Base-by-base conservation (phyloP, 768 basidiomycete genomes). In the Phylloporus sp. region DNA sequence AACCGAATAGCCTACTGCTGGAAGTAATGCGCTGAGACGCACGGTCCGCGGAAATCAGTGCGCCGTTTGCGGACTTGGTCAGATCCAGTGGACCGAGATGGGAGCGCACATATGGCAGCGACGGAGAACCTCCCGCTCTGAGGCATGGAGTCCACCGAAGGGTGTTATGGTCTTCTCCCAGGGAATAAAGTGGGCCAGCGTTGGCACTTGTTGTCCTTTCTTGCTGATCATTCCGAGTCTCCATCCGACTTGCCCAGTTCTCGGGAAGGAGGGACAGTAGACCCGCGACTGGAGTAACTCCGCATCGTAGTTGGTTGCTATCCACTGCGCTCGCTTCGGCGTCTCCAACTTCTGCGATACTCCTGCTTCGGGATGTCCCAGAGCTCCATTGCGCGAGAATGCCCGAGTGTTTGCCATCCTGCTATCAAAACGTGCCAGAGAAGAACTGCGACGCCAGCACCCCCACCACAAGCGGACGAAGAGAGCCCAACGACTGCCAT, bases 31-130 rank as follows among this genome's bases (percentile, higher is more conserved):
- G 59, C 44, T 54, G 46, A 31, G 42, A 46, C 20, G 33, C 9
- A 61, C 51, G 18, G 43, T 64, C 63, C 63, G 63, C 63, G 63
- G 63, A 63, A 66, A 67, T 60, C 63, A 56, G 57, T 42, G 44
- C 29, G 26, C 53, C 47, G 41, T 55, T 52, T 63, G 57, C 49
- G 50, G 63, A 50, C 35, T 44, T 52, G 34, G 47, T 46, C 56
- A 58, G 62, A 65, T 63, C 63, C 47, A 24, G 41, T 10, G 39
- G 40, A 32, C 27, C 39, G 40, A 60, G 48, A 59, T 58, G 41
- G 23, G 44, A 13, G 23, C 35, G 29, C 26, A 22, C 28, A 27
- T 27, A 48, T 21, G 40, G 47, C 44, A 37, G 22, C 15, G n/a
- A 31, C 35, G 27, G 44, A 21, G 1, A 32, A 44, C 20, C 26